Percentiles rank a stretch among this genome's conserved stretches.
These are phyloP conservation scores for Arctium lappa DNA, from an alignment of 129 eudicot genomes.

Conservation along the genomic window DNA sequence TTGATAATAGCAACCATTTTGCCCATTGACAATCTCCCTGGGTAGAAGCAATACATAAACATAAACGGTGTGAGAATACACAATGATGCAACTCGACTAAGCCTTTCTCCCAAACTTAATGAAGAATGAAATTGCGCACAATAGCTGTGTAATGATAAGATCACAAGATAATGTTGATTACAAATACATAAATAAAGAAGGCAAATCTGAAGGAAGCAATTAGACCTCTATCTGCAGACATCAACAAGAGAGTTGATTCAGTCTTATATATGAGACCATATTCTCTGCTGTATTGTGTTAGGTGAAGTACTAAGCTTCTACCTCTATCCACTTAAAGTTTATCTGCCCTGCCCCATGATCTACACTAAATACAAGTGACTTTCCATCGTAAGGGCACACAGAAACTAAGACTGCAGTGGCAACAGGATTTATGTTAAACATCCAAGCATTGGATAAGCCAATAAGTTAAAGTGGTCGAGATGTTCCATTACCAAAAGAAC, in stretches of 20 bases:
- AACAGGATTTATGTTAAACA: not conserved
- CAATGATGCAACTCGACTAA: not conserved
- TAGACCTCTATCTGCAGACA: not conserved
- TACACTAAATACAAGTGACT: not conserved
- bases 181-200: not conserved
- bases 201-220: not conserved
- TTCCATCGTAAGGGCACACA: not conserved
- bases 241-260: not conserved
- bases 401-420: not conserved
- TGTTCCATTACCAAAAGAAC: not conserved
- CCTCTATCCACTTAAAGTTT: not conserved
- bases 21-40: slow-evolving; percentile 96
- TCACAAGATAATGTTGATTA: not conserved
- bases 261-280: not conserved
- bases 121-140: not conserved
- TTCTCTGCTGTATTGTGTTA: not conserved
- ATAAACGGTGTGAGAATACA: slow-evolving; percentile 5
- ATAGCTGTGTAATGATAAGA: not conserved
- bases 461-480: not conserved
- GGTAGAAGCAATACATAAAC: slow-evolving; percentile 12
- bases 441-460: not conserved
- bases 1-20: slow-evolving; percentile 75
- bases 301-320: not conserved
- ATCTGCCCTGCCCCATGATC: not conserved
- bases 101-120: not conserved